Evolutionary conservation across 108 stramenopile genomes (phyloP), one percentile per base, ranked within the genome.

Genomic region (Hondaea fermentalgiana): DNA sequence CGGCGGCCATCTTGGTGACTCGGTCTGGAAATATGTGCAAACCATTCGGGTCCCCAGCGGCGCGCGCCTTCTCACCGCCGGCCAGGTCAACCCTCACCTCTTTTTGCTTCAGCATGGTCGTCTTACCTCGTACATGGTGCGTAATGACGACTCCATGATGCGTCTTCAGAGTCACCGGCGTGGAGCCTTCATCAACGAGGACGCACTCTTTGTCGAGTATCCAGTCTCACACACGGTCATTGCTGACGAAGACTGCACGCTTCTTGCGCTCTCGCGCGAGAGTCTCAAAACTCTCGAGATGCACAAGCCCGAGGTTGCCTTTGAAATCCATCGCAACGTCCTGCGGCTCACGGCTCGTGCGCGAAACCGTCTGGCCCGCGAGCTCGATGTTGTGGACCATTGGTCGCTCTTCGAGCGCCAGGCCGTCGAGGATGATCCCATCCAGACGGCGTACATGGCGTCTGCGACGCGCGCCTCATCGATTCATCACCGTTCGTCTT

Each of bases 1-100:
- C 28, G 76, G 76, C n/a, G 76, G 76, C 76, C 76, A 83, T 83
- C 76, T 83, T 35, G 76, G 76, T 12, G 76, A 83, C 76, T 83
- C 76, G 51, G 76, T 83, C 16, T 83, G 76, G 76, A 83, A 83
- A 23, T 83, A 83, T 23, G 51, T 83, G 6, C 14, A 53, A 6
- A 47, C 76, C 2, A 83, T 83, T 23, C 76, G 51, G 0, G 51
- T 83, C 1, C 76, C 76, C 6, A 12, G 28, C 8, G 76, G 76
- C 76, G 45, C 49, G n/a, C 51, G 51, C 49, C 76, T 83, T 16
- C 28, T 47, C 49, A 83, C 76, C 14, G 76, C 76, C 51, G 76
- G 76, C 25, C 49, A 83, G 16, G 51, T 83, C 49, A 83, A 83
- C 51, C 76, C 76, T 17, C 76, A 83, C 51, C 51, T 83, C 10